phyloP scores from a whole-genome alignment of 176 grass and related monocot species.

The Alloteropsis semialata region DNA sequence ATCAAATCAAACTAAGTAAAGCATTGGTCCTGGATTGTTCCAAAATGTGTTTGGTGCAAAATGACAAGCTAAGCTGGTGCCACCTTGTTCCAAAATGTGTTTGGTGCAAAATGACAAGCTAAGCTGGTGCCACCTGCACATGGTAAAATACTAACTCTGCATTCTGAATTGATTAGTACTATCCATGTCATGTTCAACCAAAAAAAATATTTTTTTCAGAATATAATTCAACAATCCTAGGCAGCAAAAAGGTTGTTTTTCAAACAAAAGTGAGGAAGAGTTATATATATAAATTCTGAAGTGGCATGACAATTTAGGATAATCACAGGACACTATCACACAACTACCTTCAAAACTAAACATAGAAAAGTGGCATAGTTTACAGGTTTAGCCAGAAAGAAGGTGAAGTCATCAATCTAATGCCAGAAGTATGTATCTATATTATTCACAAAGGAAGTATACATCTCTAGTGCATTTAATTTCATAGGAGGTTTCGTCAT shows the following conservation, averaged over 20 bases:
- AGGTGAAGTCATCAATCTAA: not conserved
- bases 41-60: not conserved
- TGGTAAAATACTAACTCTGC: not conserved
- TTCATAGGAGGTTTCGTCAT: conserved; percentile 17
- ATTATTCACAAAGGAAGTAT: too few species aligned
- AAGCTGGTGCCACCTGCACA: conserved; percentile 3
- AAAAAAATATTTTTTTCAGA: too few species aligned
- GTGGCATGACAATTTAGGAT: not conserved
- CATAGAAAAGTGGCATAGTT: not conserved
- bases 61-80: conserved; percentile 4
- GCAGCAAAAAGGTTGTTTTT: not conserved
- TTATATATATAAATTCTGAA: not conserved
- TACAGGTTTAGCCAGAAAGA: conserved; percentile 16
- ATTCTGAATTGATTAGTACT: conserved; percentile 7
- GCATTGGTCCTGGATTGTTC: not conserved
- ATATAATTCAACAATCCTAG: not conserved
- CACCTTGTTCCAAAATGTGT: conserved; percentile 19
- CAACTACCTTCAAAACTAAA: not conserved
- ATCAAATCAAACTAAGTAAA: not conserved
- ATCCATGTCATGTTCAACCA: not conserved
- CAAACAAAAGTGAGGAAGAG: not conserved
- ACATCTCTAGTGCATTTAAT: not conserved
- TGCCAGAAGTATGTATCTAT: not conserved
- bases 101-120: not conserved
- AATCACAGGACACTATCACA: not conserved